Base-by-base conservation (phyloP, 2,329 filamentous ascomycete genomes). In the Claviceps arundinis region DNA sequence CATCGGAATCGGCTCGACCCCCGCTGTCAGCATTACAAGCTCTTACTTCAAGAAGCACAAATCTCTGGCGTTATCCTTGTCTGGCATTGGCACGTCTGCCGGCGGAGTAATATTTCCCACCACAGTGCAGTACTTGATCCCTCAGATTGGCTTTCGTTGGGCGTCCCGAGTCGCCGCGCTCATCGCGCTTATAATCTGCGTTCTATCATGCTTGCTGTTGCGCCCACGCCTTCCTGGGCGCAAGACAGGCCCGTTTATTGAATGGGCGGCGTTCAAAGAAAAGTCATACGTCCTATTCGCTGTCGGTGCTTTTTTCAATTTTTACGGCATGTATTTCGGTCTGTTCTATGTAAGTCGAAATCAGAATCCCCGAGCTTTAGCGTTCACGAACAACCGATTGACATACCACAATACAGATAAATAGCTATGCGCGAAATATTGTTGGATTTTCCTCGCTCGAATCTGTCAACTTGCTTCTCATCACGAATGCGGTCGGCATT, bases 111-210 rank as follows among this genome's bases (percentile, higher is more conserved):
- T 80, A 9, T 82, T 79, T 56, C 77, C 80, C 0, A 70, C 76
- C 11, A 69, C 73, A 16, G 76, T 85, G 59, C 73, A 80, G 58
- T 72, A 76, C 48, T 66, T 85, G 17, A 70, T 80, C 6, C 76
- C 77, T 0, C 62, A 67, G 16, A 70, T 84, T 34, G 81, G 81
- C 1, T 85, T 85, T 57, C 67, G 70, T 0, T 84, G 82, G 80
- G 74, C 81, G 0, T 80, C 82, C 3, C 70, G 85, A 7, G 74
- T 80, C 9, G 70, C 86, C 1, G 84, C 75, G 0, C 84, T 88
- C 59, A 73, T 89, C 37, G 73, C 72, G 47, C 64, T 81, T 6
- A 67, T 62, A 0, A 74, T 76, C 8, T 65, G 73, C 22, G 52
- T 63, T 1, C 56, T 70, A 0, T 70, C 67, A 13, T 63, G 68